Conservation (phyloP, 148 eudicot genomes). For the Cornus controversa region DNA sequence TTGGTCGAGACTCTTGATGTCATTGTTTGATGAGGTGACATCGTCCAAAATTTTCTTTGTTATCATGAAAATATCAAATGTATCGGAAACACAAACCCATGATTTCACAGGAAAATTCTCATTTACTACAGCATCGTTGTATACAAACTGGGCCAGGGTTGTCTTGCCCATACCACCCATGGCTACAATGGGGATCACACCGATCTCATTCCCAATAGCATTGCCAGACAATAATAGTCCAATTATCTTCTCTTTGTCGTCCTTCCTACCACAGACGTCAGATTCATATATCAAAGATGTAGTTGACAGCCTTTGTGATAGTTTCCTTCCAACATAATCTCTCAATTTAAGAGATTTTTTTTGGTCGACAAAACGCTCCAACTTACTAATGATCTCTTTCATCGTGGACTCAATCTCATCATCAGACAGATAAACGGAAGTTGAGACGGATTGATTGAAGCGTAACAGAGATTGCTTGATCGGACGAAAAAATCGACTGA, state of each 20-base stretch:
- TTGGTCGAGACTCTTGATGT: neutral
- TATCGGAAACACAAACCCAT: no score
- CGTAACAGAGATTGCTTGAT: neutral
- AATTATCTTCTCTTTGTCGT: constrained; percentile 6
- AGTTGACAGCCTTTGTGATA: constrained; percentile 3
- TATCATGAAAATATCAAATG: no score
- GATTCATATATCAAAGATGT: constrained; percentile 3
- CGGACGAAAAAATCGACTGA: constrained; percentile 1
- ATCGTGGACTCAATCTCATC: neutral
- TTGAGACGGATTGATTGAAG: neutral
- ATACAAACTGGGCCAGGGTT: no score
- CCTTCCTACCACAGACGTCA: constrained; percentile 11
- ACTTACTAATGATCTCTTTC: neutral
- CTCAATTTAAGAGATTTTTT: neutral
- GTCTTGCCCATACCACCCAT: neutral
- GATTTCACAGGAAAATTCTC: no score
- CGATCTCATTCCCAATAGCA: neutral
- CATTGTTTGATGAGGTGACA: neutral
- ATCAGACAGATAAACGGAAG: neutral
- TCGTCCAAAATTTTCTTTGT: neutral
- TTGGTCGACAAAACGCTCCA: neutral
- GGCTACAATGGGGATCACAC: constrained; percentile 17
- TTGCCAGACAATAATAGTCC: neutral
- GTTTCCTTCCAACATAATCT: neutral
- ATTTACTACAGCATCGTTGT: no score